Evolutionary conservation across 1,139 yeast genomes (phyloP), one percentile per base, ranked within the genome.

Genomic region (Pichia inconspicua): DNA sequence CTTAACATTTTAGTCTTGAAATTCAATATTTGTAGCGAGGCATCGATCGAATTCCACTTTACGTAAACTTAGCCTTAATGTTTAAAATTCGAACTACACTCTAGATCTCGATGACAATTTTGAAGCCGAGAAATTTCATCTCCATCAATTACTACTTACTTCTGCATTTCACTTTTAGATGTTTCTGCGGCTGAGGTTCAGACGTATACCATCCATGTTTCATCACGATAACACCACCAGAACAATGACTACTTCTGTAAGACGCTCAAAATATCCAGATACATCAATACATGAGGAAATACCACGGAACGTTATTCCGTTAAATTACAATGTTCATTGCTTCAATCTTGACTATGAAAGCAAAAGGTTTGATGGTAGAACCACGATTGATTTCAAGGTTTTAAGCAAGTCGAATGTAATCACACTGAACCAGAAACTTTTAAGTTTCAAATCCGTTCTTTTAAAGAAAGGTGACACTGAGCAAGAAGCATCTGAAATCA

Each of bases 251-350:
- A 48, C 41, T 6, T 25, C 40, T 22, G 43, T 42, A 15, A 40
- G 19, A 5, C 44, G 44, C 15, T 44, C 4, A 14, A 40, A 19
- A 32, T 60, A 54, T 42, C 58, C 60, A 6, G 65, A 61, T 44
- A 59, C 61, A 7, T 55, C 65, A 14, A 45, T 58, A 12, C 67
- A 64, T 44, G 75, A 75, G 54, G 75, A 78, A 2, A 65, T 77
- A 46, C 80, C 82, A 5, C 50, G 65, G 5, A 48, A 58, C 22
- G 66, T 75, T 51, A 60, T 61, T 43, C 81, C 82, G 2, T 43
- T 53, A 6, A 74, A 74, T 57, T 77, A 77, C 54, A 69, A 69
- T 39, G 53, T 77, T 15, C 63, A 70, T 5, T 61, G 76, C 31
- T 59, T 50, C 41, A 65, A 66, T 49, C 69, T 75, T 31, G 68